phyloP scores from a whole-genome alignment of 73 alveolate species.

The Tetrahymena thermophila region DNA sequence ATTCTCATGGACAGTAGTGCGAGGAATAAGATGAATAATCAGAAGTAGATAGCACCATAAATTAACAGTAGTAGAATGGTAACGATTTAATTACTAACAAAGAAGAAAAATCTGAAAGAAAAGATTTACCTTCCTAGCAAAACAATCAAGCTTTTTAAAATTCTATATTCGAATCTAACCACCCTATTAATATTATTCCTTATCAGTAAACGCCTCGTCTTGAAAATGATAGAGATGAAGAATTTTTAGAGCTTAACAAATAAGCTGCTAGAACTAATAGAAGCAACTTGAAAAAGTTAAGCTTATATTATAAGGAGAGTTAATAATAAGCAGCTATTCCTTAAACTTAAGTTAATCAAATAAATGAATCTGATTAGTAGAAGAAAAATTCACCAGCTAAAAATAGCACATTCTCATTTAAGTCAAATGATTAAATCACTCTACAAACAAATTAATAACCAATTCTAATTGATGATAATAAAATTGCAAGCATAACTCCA shows the following conservation, averaged over 20 bases:
- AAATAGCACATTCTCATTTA: not conserved
- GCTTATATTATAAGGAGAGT: not conserved
- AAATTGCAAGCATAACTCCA: not conserved
- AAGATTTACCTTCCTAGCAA: not conserved
- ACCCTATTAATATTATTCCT: not conserved
- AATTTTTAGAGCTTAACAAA: not conserved
- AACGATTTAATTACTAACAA: not conserved
- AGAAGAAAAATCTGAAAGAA: not conserved
- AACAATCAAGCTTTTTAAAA: not conserved
- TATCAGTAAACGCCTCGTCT: not conserved
- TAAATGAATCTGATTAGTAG: not conserved
- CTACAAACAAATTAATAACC: not conserved
- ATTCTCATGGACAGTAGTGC: not conserved
- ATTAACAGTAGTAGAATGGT: not conserved
- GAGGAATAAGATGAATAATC: not conserved
- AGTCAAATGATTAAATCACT: not conserved
- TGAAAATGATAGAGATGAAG: not conserved
- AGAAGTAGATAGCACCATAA: not conserved
- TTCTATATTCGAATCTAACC: not conserved
- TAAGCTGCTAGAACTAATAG: not conserved
- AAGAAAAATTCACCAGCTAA: not conserved
- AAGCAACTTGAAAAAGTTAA: not conserved
- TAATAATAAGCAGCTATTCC: not conserved
- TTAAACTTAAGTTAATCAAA: not conserved
- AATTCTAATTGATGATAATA: not conserved